These are phyloP conservation scores for Lanzia echinophila DNA, from an alignment of 2,329 filamentous ascomycete species.

Conservation along the genomic window DNA sequence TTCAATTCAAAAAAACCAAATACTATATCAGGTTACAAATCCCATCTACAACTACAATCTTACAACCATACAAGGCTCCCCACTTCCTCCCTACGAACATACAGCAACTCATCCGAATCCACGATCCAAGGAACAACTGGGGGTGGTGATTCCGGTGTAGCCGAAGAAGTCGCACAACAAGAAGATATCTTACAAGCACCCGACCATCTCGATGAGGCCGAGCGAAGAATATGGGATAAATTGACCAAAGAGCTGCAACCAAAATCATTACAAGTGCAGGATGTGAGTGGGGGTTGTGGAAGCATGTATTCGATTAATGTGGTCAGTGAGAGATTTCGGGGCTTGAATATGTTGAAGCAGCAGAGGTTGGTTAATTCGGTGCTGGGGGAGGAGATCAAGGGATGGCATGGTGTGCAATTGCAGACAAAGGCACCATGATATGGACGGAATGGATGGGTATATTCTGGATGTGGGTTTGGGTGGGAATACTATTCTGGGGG, in stretches of 20 bases:
- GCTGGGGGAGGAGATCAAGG: conserved; percentile 67
- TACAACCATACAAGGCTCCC: neutral
- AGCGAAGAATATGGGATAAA: conserved; percentile 13
- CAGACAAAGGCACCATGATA: conserved; percentile 50
- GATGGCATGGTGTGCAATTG: conserved; percentile 78
- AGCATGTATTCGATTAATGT: conserved; percentile 85
- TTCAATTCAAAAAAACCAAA: neutral
- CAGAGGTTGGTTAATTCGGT: conserved; percentile 73
- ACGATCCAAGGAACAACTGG: neutral
- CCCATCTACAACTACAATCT: neutral
- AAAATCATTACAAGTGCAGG: conserved; percentile 46
- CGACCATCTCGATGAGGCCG: conserved; percentile 4
- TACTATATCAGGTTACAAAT: neutral
- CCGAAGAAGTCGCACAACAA: neutral
- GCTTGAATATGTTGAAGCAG: conserved; percentile 69
- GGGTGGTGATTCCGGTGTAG: neutral
- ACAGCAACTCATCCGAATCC: conserved; percentile 3
- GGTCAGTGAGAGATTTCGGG: conserved; percentile 63
- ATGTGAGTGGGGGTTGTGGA: conserved; percentile 77
- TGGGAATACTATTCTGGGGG: neutral
- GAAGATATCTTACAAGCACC: neutral
- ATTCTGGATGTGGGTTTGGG: neutral
- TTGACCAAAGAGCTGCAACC: conserved; percentile 29
- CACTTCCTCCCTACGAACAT: neutral
- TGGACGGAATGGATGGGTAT: neutral